phyloP scores from a whole-genome alignment of 2,329 filamentous ascomycete species.

The Fusarium coffeatum region DNA sequence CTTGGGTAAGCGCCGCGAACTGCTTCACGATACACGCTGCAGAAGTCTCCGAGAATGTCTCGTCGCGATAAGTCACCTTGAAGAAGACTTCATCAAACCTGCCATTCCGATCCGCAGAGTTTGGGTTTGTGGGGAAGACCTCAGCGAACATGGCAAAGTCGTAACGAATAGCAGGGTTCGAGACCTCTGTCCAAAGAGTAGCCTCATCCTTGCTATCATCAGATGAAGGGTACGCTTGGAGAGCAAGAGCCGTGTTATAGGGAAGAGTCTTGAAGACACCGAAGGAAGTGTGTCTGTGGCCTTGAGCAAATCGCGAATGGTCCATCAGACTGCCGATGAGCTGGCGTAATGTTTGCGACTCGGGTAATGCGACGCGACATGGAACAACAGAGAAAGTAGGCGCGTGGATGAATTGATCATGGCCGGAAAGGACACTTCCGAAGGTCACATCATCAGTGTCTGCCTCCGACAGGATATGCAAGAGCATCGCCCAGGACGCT shows the following conservation, averaged over 20 bases:
- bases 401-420: background rate
- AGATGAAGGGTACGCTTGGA: conserved; percentile 2
- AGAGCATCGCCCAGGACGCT: conserved; percentile 19
- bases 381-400: conserved; percentile 28
- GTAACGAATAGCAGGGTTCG: conserved; percentile 26
- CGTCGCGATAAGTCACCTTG: conserved; percentile 21
- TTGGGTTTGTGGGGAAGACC: conserved; percentile 12
- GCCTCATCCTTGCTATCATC: accelerated
- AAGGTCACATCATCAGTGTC: conserved; percentile 9
- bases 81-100: conserved; percentile 14
- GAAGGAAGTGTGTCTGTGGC: conserved; percentile 10
- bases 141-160: conserved; percentile 30
- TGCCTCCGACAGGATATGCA: conserved; percentile 11
- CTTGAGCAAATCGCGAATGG: conserved; percentile 1
- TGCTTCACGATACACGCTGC: conserved; percentile 14
- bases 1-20: background rate
- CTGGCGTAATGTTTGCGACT: background rate
- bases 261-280: conserved; percentile 27
- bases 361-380: conserved; percentile 2
- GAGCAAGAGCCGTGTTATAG: conserved; percentile 24
- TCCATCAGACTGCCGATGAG: background rate
- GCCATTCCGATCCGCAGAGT: background rate
- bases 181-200: conserved; percentile 5
- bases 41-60: conserved; percentile 8
- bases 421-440: conserved; percentile 18